Conservation (phyloP, 108 stramenopile species). For the Nitzschia sp. region DNA sequence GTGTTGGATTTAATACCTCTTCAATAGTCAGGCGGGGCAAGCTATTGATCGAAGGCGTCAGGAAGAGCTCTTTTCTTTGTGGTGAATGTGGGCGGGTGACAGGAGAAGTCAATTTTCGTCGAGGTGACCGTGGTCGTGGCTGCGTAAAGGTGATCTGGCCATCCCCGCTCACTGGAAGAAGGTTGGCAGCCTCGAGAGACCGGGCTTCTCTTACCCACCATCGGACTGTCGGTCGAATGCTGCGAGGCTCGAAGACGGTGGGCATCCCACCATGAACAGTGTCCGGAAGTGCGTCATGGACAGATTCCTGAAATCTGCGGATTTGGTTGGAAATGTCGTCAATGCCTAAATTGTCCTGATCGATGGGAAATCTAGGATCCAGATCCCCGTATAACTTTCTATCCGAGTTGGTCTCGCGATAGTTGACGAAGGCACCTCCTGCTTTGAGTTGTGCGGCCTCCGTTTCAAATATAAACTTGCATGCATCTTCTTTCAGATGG, state of each 20-base stretch:
- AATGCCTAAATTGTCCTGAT: slow-evolving; percentile 21
- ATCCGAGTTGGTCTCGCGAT: slow-evolving; percentile 58
- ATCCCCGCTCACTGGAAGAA: not conserved
- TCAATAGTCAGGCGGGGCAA: not conserved
- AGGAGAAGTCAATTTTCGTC: not conserved
- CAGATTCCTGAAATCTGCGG: slow-evolving; percentile 14
- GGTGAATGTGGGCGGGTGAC: not conserved
- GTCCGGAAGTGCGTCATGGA: not conserved
- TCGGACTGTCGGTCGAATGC: slow-evolving; percentile 34
- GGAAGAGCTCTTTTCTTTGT: not conserved
- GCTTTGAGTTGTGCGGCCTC: slow-evolving; percentile 10
- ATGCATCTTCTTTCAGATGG: slow-evolving; percentile 21
- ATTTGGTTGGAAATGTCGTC: slow-evolving; percentile 15
- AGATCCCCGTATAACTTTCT: slow-evolving; percentile 66
- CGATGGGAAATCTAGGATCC: slow-evolving; percentile 59
- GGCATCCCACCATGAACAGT: slow-evolving; percentile 12
- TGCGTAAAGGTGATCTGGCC: slow-evolving; percentile 33
- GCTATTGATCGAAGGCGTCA: not conserved
- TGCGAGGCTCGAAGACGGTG: slow-evolving; percentile 21
- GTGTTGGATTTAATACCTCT: slow-evolving; percentile 1
- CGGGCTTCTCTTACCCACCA: slow-evolving; percentile 31
- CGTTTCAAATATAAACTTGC: slow-evolving; percentile 14
- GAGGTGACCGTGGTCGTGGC: not conserved
- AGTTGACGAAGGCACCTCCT: slow-evolving; percentile 42
- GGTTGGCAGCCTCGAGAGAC: slow-evolving; percentile 22